phyloP scores from a whole-genome alignment of 1,284 basidiomycete genomes.

The Puccinia coronata region DNA sequence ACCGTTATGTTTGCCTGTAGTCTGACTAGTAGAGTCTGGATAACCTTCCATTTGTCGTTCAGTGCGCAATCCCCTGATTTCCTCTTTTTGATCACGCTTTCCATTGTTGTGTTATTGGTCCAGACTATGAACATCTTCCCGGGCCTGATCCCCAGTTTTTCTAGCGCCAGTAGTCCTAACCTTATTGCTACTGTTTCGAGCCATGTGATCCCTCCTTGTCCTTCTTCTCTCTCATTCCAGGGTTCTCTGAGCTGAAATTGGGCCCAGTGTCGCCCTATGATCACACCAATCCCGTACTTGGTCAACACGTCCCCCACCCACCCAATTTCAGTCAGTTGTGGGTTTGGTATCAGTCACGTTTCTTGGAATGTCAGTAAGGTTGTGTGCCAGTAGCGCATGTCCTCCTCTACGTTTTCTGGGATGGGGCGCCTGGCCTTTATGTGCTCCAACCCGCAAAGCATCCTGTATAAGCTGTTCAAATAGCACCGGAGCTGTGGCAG shows the following conservation, averaged over 20 bases:
- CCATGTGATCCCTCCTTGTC: background rate
- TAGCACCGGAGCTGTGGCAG: no score
- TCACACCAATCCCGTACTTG: background rate
- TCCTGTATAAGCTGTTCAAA: background rate
- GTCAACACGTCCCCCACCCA: background rate
- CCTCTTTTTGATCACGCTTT: background rate
- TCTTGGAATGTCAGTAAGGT: background rate
- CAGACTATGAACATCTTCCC: no score
- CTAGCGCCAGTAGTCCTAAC: background rate
- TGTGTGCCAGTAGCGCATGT: background rate
- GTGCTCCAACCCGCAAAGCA: background rate
- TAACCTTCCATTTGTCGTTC: constrained; percentile 16
- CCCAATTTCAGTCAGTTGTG: background rate
- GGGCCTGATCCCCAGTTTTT: background rate
- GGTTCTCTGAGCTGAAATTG: background rate
- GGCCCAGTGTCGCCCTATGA: background rate
- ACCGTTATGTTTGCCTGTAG: background rate
- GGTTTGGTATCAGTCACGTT: background rate
- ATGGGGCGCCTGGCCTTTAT: background rate
- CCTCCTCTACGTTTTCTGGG: background rate
- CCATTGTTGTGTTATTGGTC: background rate
- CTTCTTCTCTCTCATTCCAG: background rate
- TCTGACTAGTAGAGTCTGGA: background rate
- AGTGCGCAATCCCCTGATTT: background rate
- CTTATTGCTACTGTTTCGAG: no score